phyloP scores from a whole-genome alignment of 2,329 filamentous ascomycete species.

The Fusarium sp. region DNA sequence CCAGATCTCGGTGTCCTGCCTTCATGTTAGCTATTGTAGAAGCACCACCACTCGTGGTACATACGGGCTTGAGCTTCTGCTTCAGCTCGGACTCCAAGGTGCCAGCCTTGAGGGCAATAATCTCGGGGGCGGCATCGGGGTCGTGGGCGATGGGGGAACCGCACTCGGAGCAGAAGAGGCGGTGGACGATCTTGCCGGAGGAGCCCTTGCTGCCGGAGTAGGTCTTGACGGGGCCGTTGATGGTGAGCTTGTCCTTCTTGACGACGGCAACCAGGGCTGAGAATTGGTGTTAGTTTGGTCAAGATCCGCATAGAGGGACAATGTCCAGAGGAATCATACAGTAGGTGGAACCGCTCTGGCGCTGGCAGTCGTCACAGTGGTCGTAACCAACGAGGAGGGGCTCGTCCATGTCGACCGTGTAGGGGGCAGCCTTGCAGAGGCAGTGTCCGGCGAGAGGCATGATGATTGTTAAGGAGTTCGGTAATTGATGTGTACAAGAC shows the following conservation, averaged over 20 bases:
- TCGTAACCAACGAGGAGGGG: constrained; percentile 72
- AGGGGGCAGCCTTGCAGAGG: constrained; percentile 78
- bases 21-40: constrained; percentile 18
- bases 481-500: not conserved
- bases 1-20: constrained; percentile 77
- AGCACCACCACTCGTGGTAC: constrained; percentile 36
- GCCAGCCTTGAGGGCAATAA: constrained; percentile 77
- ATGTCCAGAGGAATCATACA: constrained; percentile 57
- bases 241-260: constrained; percentile 72
- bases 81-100: constrained; percentile 73
- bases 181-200: constrained; percentile 73
- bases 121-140: constrained; percentile 75
- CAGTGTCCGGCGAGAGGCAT: constrained; percentile 79
- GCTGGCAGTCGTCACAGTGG: constrained; percentile 80
- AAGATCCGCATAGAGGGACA: not conserved
- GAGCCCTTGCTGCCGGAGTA: constrained; percentile 67
- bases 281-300: constrained; percentile 7
- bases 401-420: constrained; percentile 67
- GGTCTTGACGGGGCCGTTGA: constrained; percentile 74
- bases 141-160: constrained; percentile 78
- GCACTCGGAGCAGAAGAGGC: constrained; percentile 77
- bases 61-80: constrained; percentile 74
- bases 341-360: constrained; percentile 76
- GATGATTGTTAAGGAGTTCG: constrained; percentile 44
- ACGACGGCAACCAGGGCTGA: constrained; percentile 74